phyloP scores from a whole-genome alignment of 371 early-diverging fungal species.

The Homolaphlyctis polyrhiza region DNA sequence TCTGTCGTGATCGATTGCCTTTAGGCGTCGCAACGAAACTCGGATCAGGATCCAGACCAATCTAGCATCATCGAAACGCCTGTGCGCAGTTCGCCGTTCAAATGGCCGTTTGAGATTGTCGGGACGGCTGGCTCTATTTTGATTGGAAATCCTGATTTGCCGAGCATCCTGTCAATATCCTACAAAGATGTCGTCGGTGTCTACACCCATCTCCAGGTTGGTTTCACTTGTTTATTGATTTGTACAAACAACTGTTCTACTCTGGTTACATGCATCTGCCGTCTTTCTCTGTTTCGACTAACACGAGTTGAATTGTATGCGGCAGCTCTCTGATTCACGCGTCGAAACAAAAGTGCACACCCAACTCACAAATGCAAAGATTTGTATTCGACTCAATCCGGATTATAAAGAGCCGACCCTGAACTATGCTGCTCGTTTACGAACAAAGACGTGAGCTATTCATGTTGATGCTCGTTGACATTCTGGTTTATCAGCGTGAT shows the following conservation, averaged over 20 bases:
- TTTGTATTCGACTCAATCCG: constrained; percentile 58
- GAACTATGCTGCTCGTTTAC: constrained; percentile 35
- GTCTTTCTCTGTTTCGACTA: no score
- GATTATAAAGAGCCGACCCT: constrained; percentile 53
- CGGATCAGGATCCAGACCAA: neutral
- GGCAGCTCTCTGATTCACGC: no score
- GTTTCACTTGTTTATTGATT: no score
- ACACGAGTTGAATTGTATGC: no score
- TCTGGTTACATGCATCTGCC: no score
- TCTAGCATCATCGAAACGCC: neutral
- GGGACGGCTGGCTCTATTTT: constrained; percentile 66
- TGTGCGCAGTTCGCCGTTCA: neutral
- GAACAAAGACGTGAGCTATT: constrained; percentile 14
- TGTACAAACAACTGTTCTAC: no score
- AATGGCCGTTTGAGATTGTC: constrained; percentile 52
- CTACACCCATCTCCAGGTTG: no score
- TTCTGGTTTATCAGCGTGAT: no score
- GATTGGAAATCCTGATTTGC: constrained; percentile 70
- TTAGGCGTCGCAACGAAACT: no score
- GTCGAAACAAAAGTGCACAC: constrained; percentile 49
- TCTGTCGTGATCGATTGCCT: no score
- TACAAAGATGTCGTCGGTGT: constrained; percentile 59
- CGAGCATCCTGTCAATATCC: constrained; percentile 56
- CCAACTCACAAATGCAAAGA: constrained; percentile 47
- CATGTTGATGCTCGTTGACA: neutral